Evolutionary conservation across 257 asterid genomes (phyloP).

Genomic region (Linderniella brevidens): DNA sequence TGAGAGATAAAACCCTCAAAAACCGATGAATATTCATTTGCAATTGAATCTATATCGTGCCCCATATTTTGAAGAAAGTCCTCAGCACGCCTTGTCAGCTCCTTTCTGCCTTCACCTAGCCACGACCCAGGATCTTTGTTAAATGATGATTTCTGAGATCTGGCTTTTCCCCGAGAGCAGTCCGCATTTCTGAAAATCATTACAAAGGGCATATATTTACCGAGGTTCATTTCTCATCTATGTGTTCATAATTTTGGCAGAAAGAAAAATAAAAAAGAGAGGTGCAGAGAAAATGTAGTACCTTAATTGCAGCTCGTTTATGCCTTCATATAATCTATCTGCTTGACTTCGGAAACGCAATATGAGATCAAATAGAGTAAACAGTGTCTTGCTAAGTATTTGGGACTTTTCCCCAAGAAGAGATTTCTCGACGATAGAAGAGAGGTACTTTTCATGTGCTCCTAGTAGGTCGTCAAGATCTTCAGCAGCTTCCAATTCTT

Average conservation of each 20-base stretch:
- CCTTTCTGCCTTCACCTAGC: conserved; percentile 97
- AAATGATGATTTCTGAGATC: conserved; percentile 29
- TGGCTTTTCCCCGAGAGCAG: conserved; percentile 37
- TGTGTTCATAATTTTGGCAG: not conserved
- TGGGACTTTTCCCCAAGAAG: conserved; percentile 86
- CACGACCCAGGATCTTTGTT: conserved; percentile 50
- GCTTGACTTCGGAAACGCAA: conserved; percentile 73
- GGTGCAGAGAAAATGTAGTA: conserved; percentile 15
- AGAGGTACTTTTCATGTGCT: conserved; percentile 84
- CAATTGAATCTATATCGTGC: conserved; percentile 60
- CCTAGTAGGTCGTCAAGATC: conserved; percentile 87
- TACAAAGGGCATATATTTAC: too few species aligned
- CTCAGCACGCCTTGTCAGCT: conserved; percentile 64
- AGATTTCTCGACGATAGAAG: conserved; percentile 82
- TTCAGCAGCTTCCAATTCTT: conserved; percentile 80
- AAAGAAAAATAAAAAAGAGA: conserved; percentile 6
- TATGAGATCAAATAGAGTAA: conserved; percentile 74
- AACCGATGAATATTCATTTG: conserved; percentile 67
- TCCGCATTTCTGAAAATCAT: conserved; percentile 34
- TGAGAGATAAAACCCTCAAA: conserved; percentile 84
- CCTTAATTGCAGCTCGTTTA: conserved; percentile 86
- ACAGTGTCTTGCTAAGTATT: conserved; percentile 57
- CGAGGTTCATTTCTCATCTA: too few species aligned
- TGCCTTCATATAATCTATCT: conserved; percentile 91
- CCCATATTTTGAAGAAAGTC: conserved; percentile 67